These are phyloP conservation scores for Trichoderma koningii DNA, from an alignment of 2,329 filamentous ascomycete species.

Conservation along the genomic window DNA sequence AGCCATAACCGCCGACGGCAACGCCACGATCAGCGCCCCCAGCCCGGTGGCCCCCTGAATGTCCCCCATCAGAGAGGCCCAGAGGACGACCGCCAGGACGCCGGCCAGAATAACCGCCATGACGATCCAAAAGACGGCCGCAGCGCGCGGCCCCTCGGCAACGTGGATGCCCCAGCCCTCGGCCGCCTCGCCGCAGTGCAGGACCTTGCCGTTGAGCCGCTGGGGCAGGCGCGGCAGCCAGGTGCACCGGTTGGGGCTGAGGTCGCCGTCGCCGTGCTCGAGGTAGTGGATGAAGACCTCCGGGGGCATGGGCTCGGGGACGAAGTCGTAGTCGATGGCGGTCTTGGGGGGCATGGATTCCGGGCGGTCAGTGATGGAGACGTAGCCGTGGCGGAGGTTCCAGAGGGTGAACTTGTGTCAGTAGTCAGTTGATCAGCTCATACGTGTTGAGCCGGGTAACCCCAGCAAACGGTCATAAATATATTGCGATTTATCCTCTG, in stretches of 20 bases:
- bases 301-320: neutral
- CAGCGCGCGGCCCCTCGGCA: neutral
- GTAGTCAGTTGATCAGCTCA: too few relatives aligned
- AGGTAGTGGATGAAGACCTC: neutral
- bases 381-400: neutral
- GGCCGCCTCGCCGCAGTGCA: neutral
- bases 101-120: neutral
- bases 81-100: neutral
- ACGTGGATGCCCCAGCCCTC: constrained; percentile 1
- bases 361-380: neutral
- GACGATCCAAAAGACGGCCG: neutral
- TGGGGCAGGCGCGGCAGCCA: neutral
- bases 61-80: neutral
- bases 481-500: too few relatives aligned
- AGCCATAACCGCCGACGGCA: neutral
- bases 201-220: neutral
- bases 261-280: neutral
- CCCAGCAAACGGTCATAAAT: too few relatives aligned
- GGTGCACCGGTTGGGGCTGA: neutral
- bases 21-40: neutral
- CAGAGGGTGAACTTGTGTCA: neutral
- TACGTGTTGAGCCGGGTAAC: too few relatives aligned
- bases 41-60: neutral
- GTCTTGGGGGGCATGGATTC: neutral
- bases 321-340: neutral